These are phyloP conservation scores for Ganoderma sinense DNA, from an alignment of 1,284 basidiomycete species.

Conservation along the genomic window DNA sequence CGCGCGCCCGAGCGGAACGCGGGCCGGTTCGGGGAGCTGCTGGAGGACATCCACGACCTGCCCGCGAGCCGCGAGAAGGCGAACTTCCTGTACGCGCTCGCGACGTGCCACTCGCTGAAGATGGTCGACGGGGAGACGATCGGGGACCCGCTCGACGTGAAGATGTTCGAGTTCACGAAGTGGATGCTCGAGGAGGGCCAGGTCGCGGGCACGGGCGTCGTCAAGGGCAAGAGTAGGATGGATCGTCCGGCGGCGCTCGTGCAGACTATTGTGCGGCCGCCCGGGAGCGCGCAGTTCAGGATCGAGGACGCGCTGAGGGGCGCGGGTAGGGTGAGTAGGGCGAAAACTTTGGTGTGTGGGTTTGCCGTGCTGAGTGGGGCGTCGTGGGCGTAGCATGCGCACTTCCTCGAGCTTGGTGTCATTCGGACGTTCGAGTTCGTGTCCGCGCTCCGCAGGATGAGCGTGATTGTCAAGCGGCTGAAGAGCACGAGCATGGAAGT, in stretches of 20 bases:
- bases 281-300: slow-evolving; percentile 88
- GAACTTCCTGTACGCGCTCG: slow-evolving; percentile 90
- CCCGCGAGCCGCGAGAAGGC: slow-evolving; percentile 70
- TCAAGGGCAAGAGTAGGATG: slow-evolving; percentile 68
- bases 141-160: slow-evolving; percentile 96
- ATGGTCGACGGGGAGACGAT: slow-evolving; percentile 90
- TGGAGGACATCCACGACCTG: slow-evolving; percentile 88
- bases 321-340: slow-evolving; percentile 68
- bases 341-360: neutral
- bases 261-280: slow-evolving; percentile 96
- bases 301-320: slow-evolving; percentile 93
- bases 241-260: slow-evolving; percentile 91
- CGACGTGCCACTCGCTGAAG: slow-evolving; percentile 97
- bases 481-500: slow-evolving; percentile 97
- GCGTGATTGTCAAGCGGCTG: slow-evolving; percentile 95
- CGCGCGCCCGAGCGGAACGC: slow-evolving; percentile 80
- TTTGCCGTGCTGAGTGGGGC: slow-evolving; percentile 9
- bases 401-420: slow-evolving; percentile 96
- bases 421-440: slow-evolving; percentile 98
- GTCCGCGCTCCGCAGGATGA: slow-evolving; percentile 94
- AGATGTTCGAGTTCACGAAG: slow-evolving; percentile 97
- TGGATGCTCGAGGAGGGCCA: slow-evolving; percentile 97
- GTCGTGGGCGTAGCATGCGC: slow-evolving; percentile 72
- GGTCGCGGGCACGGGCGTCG: slow-evolving; percentile 69
- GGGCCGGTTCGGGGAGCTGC: slow-evolving; percentile 90